A percentile compares a stretch with the other conserved stretches of the same genome.
phyloP scores from a whole-genome alignment of 257 asterid species.

The Avicennia marina region DNA sequence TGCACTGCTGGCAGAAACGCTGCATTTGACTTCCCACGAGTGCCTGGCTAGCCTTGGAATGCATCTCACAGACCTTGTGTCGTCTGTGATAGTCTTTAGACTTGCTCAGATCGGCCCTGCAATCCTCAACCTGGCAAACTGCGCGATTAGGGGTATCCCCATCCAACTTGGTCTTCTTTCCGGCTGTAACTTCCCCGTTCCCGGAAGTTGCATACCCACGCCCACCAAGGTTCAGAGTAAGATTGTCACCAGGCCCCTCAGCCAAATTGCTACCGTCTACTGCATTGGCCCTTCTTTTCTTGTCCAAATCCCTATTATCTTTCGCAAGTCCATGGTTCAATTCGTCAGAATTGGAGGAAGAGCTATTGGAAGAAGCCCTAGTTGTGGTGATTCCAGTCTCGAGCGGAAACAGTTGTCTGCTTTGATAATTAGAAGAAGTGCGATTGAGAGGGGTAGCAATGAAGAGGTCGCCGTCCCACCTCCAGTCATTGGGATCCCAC shows the following conservation, averaged over 20 bases:
- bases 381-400: conserved; percentile 27
- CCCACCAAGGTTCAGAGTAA: conserved; percentile 53
- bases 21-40: conserved; percentile 69
- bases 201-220: conserved; percentile 21
- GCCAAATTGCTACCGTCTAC: no score
- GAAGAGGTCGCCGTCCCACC: conserved; percentile 81
- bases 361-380: conserved; percentile 42
- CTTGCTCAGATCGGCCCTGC: conserved; percentile 62
- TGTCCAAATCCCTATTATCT: conserved; percentile 43
- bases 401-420: conserved; percentile 49
- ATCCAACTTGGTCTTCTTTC: conserved; percentile 57
- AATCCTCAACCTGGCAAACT: conserved; percentile 73
- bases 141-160: conserved; percentile 39
- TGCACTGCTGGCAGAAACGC: conserved; percentile 88
- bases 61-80: conserved; percentile 79
- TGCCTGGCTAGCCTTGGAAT: conserved; percentile 64
- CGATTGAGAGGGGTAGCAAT: conserved; percentile 49
- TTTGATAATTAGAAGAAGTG: conserved; percentile 21
- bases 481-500: conserved; percentile 76
- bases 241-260: conserved; percentile 23
- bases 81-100: conserved; percentile 78
- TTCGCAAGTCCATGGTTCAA: conserved; percentile 19
- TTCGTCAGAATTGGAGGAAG: conserved; percentile 59
- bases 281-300: conserved; percentile 35
- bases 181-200: conserved; percentile 34